Base-by-base conservation (phyloP, 2,329 filamentous ascomycete species). In the Penicillium sp. region DNA sequence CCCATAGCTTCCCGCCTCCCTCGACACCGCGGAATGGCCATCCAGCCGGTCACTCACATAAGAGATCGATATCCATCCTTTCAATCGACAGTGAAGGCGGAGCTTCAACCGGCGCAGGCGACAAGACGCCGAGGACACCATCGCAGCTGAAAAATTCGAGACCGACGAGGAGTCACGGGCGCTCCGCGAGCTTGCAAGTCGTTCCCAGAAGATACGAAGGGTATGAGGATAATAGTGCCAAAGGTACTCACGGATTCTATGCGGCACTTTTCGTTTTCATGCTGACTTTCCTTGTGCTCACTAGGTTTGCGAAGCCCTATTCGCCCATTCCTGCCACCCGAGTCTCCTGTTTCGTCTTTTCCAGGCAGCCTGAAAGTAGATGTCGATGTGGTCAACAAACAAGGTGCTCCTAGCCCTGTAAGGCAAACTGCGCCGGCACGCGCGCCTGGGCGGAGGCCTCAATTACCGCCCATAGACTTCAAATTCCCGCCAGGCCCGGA, bases 161-260 rank as follows among this genome's bases (percentile, higher is more conserved):
- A 56, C 84, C 86, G 21, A 73, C 72, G 19, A 87, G 87, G 69
- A 86, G 89, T 5, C 93, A 97, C 81, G 87, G 84, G 52, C 85
- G 93, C 56, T 92, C 92, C 44, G 87, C 91, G 26, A 97, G 93
- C 80, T 79, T 96, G 63, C 93, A 96, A 75, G 90, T 94, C 67
- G 74, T 87, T 65, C 82, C 88, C 51, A 83, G 83, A 64, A 77
- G 77, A 64, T 73, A 76, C 61, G 77, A 78, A 59, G 70, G 75
- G 35, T 77, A 77, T 67, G 78, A 79, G 58, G 78, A 78, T 46
- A 66, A 73, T 23, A 72, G 73, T 47, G 64, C 70, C 61, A 78
- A 78, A 73, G 77, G 81, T 81, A 78, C 47, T 9, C 30, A 23
- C 15, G 13, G 7, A 17, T 19, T n/a, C 15, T 21, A 51, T 5